A percentile compares a stretch with the other conserved stretches of the same genome.
phyloP scores from a whole-genome alignment of 345 rosid genomes.

The Citrus reticulata region DNA sequence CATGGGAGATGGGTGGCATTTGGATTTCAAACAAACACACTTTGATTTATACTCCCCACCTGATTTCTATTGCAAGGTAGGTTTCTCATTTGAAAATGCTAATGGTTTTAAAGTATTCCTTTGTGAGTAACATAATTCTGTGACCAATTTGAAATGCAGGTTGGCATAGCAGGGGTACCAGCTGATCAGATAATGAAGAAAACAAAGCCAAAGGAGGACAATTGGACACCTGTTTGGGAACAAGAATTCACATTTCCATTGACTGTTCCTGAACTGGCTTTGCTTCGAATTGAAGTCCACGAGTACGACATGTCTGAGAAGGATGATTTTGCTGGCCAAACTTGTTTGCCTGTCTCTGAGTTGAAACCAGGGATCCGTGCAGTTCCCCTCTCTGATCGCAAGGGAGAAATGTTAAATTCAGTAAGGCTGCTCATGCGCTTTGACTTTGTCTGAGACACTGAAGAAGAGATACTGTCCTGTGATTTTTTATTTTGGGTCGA shows the following conservation, averaged over 20 bases:
- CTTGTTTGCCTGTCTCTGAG: slow-evolving; percentile 39
- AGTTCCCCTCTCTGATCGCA: slow-evolving; percentile 28
- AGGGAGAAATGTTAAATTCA: slow-evolving; percentile 22
- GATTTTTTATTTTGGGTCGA: background rate
- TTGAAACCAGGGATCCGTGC: slow-evolving; percentile 33
- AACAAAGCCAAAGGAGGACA: slow-evolving; percentile 35
- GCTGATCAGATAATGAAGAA: slow-evolving; percentile 38
- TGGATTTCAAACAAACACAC: slow-evolving; percentile 37
- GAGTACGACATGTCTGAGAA: slow-evolving; percentile 43
- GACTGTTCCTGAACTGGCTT: slow-evolving; percentile 39
- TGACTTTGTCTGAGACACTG: slow-evolving; percentile 22
- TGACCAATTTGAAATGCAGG: slow-evolving; percentile 12
- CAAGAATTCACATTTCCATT: slow-evolving; percentile 42
- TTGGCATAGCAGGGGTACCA: slow-evolving; percentile 41
- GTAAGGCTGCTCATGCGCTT: slow-evolving; percentile 41
- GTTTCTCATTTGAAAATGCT: background rate
- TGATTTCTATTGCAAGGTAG: slow-evolving; percentile 38
- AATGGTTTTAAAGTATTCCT: background rate
- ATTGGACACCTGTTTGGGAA: slow-evolving; percentile 42
- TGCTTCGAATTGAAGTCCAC: slow-evolving; percentile 38
- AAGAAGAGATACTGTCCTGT: background rate
- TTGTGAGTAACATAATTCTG: background rate
- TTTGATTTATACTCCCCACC: slow-evolving; percentile 41
- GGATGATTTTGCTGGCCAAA: slow-evolving; percentile 44
- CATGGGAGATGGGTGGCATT: slow-evolving; percentile 45